Evolutionary conservation across 805 yeast species (phyloP).

Genomic region (Hanseniaspora vineae): DNA sequence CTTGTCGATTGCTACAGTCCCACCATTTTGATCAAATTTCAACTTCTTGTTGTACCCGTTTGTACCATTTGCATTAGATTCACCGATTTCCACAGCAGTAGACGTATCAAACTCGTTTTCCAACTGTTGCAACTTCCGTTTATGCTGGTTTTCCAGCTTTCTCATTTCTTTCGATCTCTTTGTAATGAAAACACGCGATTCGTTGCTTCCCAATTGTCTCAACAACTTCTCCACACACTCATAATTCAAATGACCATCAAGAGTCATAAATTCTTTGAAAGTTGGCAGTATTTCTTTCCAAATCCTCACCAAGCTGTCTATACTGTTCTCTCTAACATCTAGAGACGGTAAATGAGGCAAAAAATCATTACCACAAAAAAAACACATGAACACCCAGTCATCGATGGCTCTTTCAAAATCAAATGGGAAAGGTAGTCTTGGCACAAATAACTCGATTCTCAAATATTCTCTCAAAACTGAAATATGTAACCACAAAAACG

Average conservation of each 20-base stretch:
- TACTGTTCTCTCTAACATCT: conserved; percentile 90
- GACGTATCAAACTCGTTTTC: conserved; percentile 22
- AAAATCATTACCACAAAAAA: conserved; percentile 97
- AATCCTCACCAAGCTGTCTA: conserved; percentile 63
- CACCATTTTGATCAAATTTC: conserved; percentile 67
- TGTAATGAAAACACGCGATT: conserved; percentile 61
- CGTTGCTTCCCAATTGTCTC: conserved; percentile 52
- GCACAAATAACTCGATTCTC: conserved; percentile 64
- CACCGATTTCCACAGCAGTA: conserved; percentile 53
- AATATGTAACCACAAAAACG: conserved; percentile 89
- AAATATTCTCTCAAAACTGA: conserved; percentile 80
- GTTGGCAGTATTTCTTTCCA: conserved; percentile 69
- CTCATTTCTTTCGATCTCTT: conserved; percentile 60
- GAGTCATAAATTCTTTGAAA: conserved; percentile 67
- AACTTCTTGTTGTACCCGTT: conserved; percentile 52
- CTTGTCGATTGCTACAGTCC: conserved; percentile 51
- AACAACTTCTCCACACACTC: conserved; percentile 65
- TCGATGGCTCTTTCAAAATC: conserved; percentile 93
- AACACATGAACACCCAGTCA: conserved; percentile 98
- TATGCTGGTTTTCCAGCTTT: conserved; percentile 48
- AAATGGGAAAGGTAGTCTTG: conserved; percentile 56
- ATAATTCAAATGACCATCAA: conserved; percentile 75
- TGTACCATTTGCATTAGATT: conserved; percentile 55
- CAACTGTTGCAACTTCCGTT: conserved; percentile 32
- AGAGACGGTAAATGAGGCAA: conserved; percentile 90